phyloP scores from a whole-genome alignment of 768 basidiomycete species.

The Phylloporus sp. region DNA sequence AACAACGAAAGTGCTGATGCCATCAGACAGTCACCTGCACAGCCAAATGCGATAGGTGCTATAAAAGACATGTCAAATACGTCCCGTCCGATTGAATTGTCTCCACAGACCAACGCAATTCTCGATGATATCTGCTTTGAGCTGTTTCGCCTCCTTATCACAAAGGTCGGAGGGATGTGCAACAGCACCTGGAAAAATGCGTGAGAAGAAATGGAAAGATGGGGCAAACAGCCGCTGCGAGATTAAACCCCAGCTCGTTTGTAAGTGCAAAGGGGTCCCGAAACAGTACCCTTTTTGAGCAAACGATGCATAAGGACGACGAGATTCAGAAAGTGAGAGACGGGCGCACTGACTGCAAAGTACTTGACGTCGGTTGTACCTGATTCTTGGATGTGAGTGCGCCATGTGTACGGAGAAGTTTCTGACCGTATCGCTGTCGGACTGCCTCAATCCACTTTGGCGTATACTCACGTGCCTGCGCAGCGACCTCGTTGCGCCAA shows the following conservation, averaged over 20 bases:
- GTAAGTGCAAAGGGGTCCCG: slow-evolving; percentile 48
- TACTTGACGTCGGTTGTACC: slow-evolving; percentile 35
- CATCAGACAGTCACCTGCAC: slow-evolving; percentile 41
- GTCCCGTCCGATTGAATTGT: not conserved
- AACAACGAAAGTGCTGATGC: not conserved
- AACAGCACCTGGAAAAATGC: slow-evolving; percentile 48
- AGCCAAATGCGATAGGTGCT: slow-evolving; percentile 55
- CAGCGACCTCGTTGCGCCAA: slow-evolving; percentile 40
- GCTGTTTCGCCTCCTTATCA: slow-evolving; percentile 13
- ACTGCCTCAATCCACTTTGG: slow-evolving; percentile 54
- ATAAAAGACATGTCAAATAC: not conserved
- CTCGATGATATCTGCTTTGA: slow-evolving; percentile 46
- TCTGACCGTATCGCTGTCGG: slow-evolving; percentile 44
- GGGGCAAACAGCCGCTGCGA: slow-evolving; percentile 44
- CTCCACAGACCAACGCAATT: slow-evolving; percentile 42
- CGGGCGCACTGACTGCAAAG: slow-evolving; percentile 39
- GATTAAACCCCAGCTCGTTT: slow-evolving; percentile 35
- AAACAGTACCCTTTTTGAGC: slow-evolving; percentile 51
- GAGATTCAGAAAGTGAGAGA: not conserved
- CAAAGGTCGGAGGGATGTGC: slow-evolving; percentile 45
- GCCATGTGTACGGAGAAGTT: not conserved
- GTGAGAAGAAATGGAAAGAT: not conserved
- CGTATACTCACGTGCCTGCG: slow-evolving; percentile 37
- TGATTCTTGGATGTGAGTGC: not conserved
- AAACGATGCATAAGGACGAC: not conserved